Evolutionary conservation across 2,329 filamentous ascomycete genomes (phyloP).

Genomic region (Endoconidiophora laricicola): DNA sequence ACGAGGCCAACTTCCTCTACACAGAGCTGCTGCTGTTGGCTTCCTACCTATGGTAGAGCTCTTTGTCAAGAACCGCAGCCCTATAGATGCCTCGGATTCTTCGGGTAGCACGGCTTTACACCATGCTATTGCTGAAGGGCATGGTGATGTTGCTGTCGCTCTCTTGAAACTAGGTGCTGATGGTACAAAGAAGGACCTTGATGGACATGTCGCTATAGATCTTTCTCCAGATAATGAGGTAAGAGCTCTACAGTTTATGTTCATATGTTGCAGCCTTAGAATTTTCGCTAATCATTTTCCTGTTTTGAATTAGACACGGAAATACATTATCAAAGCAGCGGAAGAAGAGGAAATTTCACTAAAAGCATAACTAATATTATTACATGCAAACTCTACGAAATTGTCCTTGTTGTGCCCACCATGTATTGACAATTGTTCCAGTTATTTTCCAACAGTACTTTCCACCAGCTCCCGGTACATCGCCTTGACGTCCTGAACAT

Average conservation of each 20-base stretch:
- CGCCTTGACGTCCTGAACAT: conserved; percentile 83
- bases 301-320: conserved; percentile 39
- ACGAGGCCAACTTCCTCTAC: conserved; percentile 76
- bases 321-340: conserved; percentile 60
- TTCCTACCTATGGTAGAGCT: conserved; percentile 74
- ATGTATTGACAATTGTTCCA: not conserved
- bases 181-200: conserved; percentile 54
- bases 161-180: conserved; percentile 77
- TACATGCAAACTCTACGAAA: conserved; percentile 3
- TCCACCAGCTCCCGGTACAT: conserved; percentile 92
- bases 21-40: conserved; percentile 80
- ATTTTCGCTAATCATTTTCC: not conserved
- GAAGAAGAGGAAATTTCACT: conserved; percentile 61
- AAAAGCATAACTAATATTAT: conserved; percentile 17
- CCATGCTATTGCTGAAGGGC: conserved; percentile 64
- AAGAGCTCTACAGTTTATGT: conserved; percentile 5
- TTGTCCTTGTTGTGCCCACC: not conserved
- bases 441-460: conserved; percentile 39
- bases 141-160: conserved; percentile 67
- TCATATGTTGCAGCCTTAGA: too few relatives aligned
- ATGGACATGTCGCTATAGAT: conserved; percentile 58
- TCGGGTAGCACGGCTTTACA: conserved; percentile 81
- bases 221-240: conserved; percentile 77
- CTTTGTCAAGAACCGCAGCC: conserved; percentile 60
- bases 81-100: conserved; percentile 66